Evolutionary conservation across 2,329 filamentous ascomycete species (phyloP), one percentile per base, ranked within the genome.

Genomic region (Aspergillus hortae): DNA sequence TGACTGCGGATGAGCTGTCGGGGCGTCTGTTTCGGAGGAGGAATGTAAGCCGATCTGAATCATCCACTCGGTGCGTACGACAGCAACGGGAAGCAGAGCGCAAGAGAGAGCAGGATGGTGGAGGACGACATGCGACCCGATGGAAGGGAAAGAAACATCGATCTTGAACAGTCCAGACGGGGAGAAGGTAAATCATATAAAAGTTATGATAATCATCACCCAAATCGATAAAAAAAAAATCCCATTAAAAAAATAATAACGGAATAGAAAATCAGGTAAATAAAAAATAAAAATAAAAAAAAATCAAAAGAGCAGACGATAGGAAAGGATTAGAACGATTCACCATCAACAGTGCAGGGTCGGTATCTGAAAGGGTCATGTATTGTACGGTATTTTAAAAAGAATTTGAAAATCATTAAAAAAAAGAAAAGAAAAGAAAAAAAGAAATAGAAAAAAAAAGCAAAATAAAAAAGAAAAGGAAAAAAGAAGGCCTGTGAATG

Each of bases 21-120:
- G 48, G 44, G 45, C 40, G 46, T 51, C 53, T 55, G 58, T 56
- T 53, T 57, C 50, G 49, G 56, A 52, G 52, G 48, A 56, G 54
- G 52, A 57, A 55, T 56, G 54, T 57, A 54, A 59, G 58, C 56
- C 56, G 56, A 59, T 56, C 49, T 52, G 49, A 30, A 42, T 42
- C 40, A 56, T 55, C 53, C 57, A 59, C 57, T 49, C 44, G 47
- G 47, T 50, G 49, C 47, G 46, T 52, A 30, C 27, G 27, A 30
- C 7, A 30, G 27, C 23, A 23, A 9, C 23, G 6, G 23, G 27
- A 30, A 11, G 43, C 44, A 30, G 36, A 23, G 36, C 25, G 33
- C 23, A 17, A 36, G 30, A 49, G 33, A 38, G 40, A 23, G 42
- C 23, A 23, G 27, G 27, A 30, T 4, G 27, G 38, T 44, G 32